phyloP scores from a whole-genome alignment of 2,329 filamentous ascomycete genomes.

The Metarhizium sp. region DNA sequence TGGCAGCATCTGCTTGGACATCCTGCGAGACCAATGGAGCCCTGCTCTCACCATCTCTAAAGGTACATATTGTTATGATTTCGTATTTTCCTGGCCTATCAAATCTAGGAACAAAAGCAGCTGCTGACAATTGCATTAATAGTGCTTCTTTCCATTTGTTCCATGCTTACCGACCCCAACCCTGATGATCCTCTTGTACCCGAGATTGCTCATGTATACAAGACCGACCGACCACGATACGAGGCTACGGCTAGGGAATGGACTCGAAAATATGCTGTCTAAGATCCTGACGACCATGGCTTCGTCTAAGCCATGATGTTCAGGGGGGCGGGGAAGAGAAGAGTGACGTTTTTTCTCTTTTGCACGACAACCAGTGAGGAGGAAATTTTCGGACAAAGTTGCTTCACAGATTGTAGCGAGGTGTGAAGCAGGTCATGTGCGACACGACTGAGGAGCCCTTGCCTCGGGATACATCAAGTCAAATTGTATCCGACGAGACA shows the following conservation, averaged over 20 bases:
- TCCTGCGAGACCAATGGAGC: conserved; percentile 98
- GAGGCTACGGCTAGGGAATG: conserved; percentile 95
- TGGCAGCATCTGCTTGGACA: conserved; percentile 97
- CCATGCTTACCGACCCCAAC: conserved; percentile 99
- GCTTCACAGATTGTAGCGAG: conserved; percentile 1
- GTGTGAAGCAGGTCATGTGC: conserved; percentile 3
- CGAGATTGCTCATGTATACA: conserved; percentile 99
- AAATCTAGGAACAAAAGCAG: background rate
- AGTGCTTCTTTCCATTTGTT: conserved; percentile 98
- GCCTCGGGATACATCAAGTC: conserved; percentile 9
- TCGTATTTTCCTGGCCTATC: background rate
- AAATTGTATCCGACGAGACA: conserved; percentile 14
- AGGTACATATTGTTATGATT: conserved; percentile 47
- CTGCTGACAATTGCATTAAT: conserved; percentile 5
- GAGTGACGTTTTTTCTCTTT: conserved; percentile 5
- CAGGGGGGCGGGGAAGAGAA: background rate
- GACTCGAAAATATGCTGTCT: conserved; percentile 99
- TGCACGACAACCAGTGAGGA: conserved; percentile 3
- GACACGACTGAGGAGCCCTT: background rate
- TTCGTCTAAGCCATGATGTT: background rate
- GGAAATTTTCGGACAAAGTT: background rate
- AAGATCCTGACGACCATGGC: conserved; percentile 13
- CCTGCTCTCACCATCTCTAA: conserved; percentile 97
- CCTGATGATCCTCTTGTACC: conserved; percentile 97
- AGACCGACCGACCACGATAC: conserved; percentile 93